These are phyloP conservation scores for Lepidopterella palustris DNA, from an alignment of 495 filamentous ascomycete species.

Conservation along the genomic window DNA sequence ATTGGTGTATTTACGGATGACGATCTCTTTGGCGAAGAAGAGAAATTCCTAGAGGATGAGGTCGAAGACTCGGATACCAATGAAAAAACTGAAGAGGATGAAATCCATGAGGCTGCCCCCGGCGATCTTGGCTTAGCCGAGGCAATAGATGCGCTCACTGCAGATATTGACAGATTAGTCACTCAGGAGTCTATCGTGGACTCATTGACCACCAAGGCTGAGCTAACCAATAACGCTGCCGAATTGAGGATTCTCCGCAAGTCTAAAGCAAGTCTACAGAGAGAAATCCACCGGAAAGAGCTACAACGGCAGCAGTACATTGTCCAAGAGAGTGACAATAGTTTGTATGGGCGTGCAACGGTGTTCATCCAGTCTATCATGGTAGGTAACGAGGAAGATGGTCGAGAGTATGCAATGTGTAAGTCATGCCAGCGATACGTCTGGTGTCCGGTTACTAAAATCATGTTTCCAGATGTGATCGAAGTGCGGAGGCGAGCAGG, in stretches of 20 bases:
- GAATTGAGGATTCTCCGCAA: slow-evolving; percentile 90
- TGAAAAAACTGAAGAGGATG: slow-evolving; percentile 54
- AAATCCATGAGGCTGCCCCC: slow-evolving; percentile 89
- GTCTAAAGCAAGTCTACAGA: slow-evolving; percentile 83
- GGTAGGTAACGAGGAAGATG: slow-evolving; percentile 85
- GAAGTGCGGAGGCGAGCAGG: slow-evolving; percentile 86
- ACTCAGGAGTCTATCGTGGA: slow-evolving; percentile 89
- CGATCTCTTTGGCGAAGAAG: slow-evolving; percentile 87
- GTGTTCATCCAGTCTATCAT: slow-evolving; percentile 87
- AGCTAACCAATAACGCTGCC: slow-evolving; percentile 91
- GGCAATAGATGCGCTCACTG: slow-evolving; percentile 75
- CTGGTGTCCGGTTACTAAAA: not conserved
- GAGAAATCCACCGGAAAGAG: slow-evolving; percentile 90
- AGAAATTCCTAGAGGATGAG: slow-evolving; percentile 80
- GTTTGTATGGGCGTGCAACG: slow-evolving; percentile 83
- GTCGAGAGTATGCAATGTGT: slow-evolving; percentile 87
- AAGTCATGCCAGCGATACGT: slow-evolving; percentile 28
- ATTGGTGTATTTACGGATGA: slow-evolving; percentile 88
- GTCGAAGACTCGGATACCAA: slow-evolving; percentile 60
- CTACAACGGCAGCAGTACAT: slow-evolving; percentile 95
- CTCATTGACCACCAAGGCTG: slow-evolving; percentile 85
- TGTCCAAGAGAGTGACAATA: slow-evolving; percentile 96
- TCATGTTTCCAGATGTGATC: slow-evolving; percentile 55
- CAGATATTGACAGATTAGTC: slow-evolving; percentile 81
- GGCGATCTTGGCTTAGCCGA: slow-evolving; percentile 92